Evolutionary conservation across 345 rosid species (phyloP).

Genomic region (Eucalyptus leucophloia): DNA sequence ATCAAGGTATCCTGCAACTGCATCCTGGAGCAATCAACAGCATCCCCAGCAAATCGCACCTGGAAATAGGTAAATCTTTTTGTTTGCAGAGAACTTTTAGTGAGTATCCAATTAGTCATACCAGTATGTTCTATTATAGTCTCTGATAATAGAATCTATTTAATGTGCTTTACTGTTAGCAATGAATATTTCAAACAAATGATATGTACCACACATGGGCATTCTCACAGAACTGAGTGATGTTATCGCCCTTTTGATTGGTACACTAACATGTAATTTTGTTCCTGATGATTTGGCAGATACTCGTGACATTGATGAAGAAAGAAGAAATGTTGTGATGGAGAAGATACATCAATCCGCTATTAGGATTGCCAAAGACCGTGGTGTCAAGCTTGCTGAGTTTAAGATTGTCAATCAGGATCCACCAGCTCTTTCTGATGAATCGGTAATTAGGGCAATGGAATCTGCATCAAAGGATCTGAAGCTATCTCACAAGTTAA

Average conservation of each 20-base stretch:
- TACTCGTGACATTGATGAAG: constrained; percentile 83
- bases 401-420: constrained; percentile 91
- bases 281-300: constrained; percentile 21
- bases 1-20: constrained; percentile 64
- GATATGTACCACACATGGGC: neutral
- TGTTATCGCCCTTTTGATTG: neutral
- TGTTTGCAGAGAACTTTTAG: neutral
- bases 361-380: constrained; percentile 39
- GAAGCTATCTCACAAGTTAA: constrained; percentile 55
- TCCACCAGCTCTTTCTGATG: constrained; percentile 79
- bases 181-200: neutral
- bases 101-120: neutral
- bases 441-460: constrained; percentile 49
- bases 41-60: constrained; percentile 89
- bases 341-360: constrained; percentile 75
- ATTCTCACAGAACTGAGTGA: neutral
- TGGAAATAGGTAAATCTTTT: constrained; percentile 62
- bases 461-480: constrained; percentile 61
- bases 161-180: neutral
- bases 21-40: constrained; percentile 98
- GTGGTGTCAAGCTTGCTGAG: constrained; percentile 54
- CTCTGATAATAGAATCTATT: neutral
- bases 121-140: neutral
- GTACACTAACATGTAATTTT: neutral
- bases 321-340: constrained; percentile 62